Base-by-base conservation (phyloP, 148 eudicot species). In the Rhododendron mucronatum region DNA sequence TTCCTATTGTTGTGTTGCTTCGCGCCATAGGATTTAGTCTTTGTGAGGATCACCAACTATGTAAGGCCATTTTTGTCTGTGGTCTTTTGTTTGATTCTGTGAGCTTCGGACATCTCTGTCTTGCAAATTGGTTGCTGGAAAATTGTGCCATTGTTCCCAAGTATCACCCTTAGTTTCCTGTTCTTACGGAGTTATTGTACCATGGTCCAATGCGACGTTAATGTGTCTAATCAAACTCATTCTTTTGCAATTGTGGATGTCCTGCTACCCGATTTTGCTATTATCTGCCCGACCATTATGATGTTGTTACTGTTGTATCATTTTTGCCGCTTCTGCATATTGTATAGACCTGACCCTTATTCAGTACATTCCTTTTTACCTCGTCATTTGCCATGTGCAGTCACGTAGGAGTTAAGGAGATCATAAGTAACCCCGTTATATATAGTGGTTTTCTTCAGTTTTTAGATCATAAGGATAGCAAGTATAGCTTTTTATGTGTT, bases 121-220 rank as follows among this genome's bases (percentile, higher is more conserved):
- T 33, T 33, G 6, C 78, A 2, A 78, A 7, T 41, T 79, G 35
- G 59, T 79, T 48, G 57, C 57, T 2, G 12, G 13, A 26, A 48
- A 79, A 23, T n/a, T 47, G 26, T 14, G 59, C 35, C 37, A n/a
- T 6, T 44, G 45, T 44, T 76, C 80, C 50, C 41, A 20, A 76
- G 48, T 23, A 37, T 33, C 15, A 37, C 80, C 81, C 30, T 44
- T 26, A 8, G 50, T 48, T 79, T 47, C 82, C 4, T 47, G 59
- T 45, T 79, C 57, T 45, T 79, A 79, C 10, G 82, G n/a, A n/a
- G 82, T 79, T 79, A 45, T n/a, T 47, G 23, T 79, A 47, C 55
- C 5, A 26, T 13, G 82, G 33, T 45, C 57, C 59, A 47, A 26
- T 47, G 26, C n/a, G 2, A 26, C 15, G 11, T 2, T 21, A 47